A percentile compares a stretch with the other conserved stretches of the same genome.
These are phyloP conservation scores for Penicillium cosmopolitanum DNA, from an alignment of 495 filamentous ascomycete species.

Conservation along the genomic window DNA sequence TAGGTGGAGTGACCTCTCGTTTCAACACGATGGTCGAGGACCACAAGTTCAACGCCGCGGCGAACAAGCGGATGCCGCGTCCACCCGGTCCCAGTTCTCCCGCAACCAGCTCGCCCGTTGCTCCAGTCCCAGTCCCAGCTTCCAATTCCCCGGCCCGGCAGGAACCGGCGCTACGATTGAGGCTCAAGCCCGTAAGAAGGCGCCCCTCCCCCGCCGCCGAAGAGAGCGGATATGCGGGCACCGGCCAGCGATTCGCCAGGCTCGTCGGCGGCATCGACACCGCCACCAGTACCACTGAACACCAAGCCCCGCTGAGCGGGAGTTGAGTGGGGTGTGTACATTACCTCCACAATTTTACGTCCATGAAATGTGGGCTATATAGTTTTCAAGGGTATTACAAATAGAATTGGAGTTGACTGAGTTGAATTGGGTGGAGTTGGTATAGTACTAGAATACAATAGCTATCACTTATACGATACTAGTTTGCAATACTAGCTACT, in stretches of 20 bases:
- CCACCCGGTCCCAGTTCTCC: conserved; percentile 27
- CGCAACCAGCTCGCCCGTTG: conserved; percentile 11
- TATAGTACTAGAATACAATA: too few relatives aligned
- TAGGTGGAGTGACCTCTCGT: conserved; percentile 49
- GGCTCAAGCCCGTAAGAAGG: conserved; percentile 56
- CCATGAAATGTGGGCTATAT: conserved; percentile 14
- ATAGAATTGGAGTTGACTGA: conserved; percentile 6
- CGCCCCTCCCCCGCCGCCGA: conserved; percentile 73
- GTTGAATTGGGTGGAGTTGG: background rate
- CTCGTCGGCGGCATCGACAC: conserved; percentile 30
- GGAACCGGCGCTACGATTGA: conserved; percentile 13
- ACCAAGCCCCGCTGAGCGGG: conserved; percentile 46
- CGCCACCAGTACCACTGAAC: conserved; percentile 45
- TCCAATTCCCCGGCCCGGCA: background rate
- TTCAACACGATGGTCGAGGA: conserved; percentile 39
- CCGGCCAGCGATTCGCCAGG: conserved; percentile 24
- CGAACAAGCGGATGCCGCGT: conserved; percentile 35
- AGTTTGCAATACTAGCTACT: too few relatives aligned
- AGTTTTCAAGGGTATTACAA: background rate
- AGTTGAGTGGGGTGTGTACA: background rate
- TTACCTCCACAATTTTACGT: background rate
- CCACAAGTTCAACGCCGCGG: conserved; percentile 36
- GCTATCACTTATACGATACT: too few relatives aligned
- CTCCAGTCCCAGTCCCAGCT: background rate
- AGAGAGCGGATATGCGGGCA: conserved; percentile 52